Conservation (phyloP, 148 eudicot species). For the Persicaria tinctoria region DNA sequence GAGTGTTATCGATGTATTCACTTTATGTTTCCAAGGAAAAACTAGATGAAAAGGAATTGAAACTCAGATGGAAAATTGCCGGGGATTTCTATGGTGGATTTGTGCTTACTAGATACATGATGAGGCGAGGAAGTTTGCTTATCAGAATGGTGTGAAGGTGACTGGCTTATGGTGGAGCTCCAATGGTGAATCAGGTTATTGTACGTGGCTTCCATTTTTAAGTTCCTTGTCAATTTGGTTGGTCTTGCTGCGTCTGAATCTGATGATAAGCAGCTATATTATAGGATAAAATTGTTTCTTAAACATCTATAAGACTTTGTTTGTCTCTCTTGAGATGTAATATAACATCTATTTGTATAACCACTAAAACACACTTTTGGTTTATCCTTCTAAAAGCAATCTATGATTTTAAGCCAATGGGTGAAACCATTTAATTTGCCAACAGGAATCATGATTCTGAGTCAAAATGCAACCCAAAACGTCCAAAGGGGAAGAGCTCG, state of each 20-base stretch:
- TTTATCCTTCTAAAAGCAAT: too few species aligned
- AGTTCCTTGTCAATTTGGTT: not conserved
- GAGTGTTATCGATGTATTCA: conserved; percentile 8
- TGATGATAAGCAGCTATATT: not conserved
- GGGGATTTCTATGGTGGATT: conserved; percentile 4
- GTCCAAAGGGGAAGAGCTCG: too few species aligned
- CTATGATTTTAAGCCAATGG: too few species aligned
- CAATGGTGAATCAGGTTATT: conserved; percentile 53
- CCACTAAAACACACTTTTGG: too few species aligned
- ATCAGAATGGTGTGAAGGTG: conserved; percentile 67
- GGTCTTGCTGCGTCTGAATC: not conserved
- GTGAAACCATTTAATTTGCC: too few species aligned
- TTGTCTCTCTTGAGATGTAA: too few species aligned
- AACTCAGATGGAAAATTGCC: too few species aligned
- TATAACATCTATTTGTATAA: too few species aligned
- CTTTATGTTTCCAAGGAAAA: not conserved
- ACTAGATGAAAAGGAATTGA: not conserved
- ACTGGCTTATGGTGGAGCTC: conserved; percentile 84
- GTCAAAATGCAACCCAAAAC: too few species aligned
- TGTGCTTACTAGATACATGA: conserved; percentile 47
- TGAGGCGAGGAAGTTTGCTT: conserved; percentile 69
- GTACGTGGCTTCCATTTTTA: not conserved
- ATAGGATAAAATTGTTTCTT: too few species aligned
- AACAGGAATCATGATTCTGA: too few species aligned
- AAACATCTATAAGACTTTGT: too few species aligned